phyloP scores from a whole-genome alignment of 768 basidiomycete genomes.

The Kwoniella bestiolae region DNA sequence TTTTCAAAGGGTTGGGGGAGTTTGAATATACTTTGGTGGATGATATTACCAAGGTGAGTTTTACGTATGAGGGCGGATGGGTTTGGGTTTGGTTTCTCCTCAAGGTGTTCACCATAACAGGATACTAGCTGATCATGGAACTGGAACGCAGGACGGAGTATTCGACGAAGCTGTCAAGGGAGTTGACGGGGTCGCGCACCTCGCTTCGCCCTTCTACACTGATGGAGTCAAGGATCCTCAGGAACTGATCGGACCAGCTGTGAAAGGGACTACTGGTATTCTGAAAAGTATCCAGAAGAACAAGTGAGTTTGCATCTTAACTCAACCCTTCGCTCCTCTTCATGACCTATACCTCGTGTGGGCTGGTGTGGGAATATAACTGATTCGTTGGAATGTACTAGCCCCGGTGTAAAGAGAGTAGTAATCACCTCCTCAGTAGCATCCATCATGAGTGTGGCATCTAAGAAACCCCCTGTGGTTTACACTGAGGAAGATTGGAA shows the following conservation, averaged over 20 bases:
- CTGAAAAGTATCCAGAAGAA: constrained; percentile 67
- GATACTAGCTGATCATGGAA: not conserved
- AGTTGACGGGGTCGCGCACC: constrained; percentile 67
- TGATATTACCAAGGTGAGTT: constrained; percentile 66
- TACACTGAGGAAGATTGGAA: constrained; percentile 52
- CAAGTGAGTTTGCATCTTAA: constrained; percentile 57
- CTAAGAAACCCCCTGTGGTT: not conserved
- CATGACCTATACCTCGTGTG: no score
- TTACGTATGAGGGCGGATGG: no score
- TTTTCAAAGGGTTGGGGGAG: constrained; percentile 60
- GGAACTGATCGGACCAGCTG: constrained; percentile 70
- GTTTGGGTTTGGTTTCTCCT: no score
- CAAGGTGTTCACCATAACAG: no score
- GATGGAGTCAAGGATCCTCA: constrained; percentile 40
- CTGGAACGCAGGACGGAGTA: constrained; percentile 59
- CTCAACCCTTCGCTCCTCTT: no score
- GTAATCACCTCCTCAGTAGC: constrained; percentile 63
- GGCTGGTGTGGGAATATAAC: no score
- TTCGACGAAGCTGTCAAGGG: constrained; percentile 81
- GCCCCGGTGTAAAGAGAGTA: constrained; percentile 66
- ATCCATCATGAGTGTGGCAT: constrained; percentile 36
- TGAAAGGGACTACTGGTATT: constrained; percentile 70
- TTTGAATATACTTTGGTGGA: constrained; percentile 72
- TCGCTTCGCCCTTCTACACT: constrained; percentile 47
- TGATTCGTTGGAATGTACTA: constrained; percentile 20